Evolutionary conservation across 176 grass and related monocot genomes (phyloP).

Genomic region (Aegilops sharonensis): DNA sequence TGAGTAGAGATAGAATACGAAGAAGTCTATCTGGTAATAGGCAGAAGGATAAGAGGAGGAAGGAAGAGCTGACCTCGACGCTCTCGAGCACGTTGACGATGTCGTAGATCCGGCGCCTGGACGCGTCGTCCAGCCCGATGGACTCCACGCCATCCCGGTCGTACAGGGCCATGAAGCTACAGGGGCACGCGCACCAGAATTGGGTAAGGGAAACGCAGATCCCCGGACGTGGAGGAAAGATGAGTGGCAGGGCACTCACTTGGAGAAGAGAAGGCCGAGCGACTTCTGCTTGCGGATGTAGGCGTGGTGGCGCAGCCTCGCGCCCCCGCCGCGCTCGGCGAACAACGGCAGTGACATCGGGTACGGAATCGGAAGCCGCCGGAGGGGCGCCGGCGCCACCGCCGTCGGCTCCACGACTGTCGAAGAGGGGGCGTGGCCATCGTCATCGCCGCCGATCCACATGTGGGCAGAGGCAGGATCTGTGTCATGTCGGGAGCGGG

Average conservation of each 20-base stretch:
- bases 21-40: too few relatives aligned
- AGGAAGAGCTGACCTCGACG: too few relatives aligned
- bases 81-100: too few relatives aligned
- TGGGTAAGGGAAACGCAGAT: not conserved
- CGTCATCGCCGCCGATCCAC: not conserved
- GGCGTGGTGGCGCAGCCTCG: constrained; percentile 44
- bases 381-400: not conserved
- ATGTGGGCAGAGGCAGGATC: constrained; percentile 1
- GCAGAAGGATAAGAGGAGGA: too few relatives aligned
- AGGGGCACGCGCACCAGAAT: not conserved
- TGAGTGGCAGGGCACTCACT: constrained; percentile 39
- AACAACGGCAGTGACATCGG: not conserved
- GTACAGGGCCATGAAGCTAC: constrained; percentile 74
- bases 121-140: constrained; percentile 71
- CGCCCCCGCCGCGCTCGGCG: not conserved
- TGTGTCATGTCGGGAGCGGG: not conserved
- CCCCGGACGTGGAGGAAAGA: not conserved
- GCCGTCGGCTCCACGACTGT: not conserved
- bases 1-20: too few relatives aligned
- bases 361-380: not conserved
- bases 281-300: constrained; percentile 96
- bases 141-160: constrained; percentile 54
- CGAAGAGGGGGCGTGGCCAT: not conserved
- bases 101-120: constrained; percentile 17
- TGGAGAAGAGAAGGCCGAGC: constrained; percentile 79